These are phyloP conservation scores for Claviceps digitariae DNA, from an alignment of 2,329 filamentous ascomycete genomes.

Conservation along the genomic window DNA sequence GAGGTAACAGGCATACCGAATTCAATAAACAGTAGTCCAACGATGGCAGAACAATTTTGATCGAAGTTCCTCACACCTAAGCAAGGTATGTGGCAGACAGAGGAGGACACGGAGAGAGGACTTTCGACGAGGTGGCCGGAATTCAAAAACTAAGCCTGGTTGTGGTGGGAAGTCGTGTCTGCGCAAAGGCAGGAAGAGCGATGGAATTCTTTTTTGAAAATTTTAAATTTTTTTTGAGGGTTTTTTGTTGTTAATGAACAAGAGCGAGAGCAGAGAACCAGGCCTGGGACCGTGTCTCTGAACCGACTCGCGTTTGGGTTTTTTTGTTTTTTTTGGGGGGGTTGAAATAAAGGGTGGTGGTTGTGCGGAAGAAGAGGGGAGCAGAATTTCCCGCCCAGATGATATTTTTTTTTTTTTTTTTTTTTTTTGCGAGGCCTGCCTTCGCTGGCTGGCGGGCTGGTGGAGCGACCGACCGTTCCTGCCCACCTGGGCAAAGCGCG, in stretches of 20 bases:
- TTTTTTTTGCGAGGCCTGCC: slow-evolving; percentile 14
- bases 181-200: slow-evolving; percentile 14
- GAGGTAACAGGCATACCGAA: slow-evolving; percentile 1
- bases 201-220: slow-evolving; percentile 45
- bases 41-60: not conserved
- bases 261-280: slow-evolving; percentile 47
- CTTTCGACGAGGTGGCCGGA: slow-evolving; percentile 7
- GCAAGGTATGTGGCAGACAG: slow-evolving; percentile 3
- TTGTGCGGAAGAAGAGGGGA: slow-evolving; percentile 29
- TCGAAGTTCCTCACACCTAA: not conserved
- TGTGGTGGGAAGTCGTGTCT: slow-evolving; percentile 13
- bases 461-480: slow-evolving; percentile 12
- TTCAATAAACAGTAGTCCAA: slow-evolving; percentile 1
- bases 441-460: slow-evolving; percentile 1
- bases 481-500: not conserved
- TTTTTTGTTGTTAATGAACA: slow-evolving; percentile 37
- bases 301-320: slow-evolving; percentile 32
- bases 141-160: slow-evolving; percentile 7
- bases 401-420: slow-evolving; percentile 16
- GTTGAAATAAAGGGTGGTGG: slow-evolving; percentile 35
- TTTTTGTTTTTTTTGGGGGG: slow-evolving; percentile 15
- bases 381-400: slow-evolving; percentile 22
- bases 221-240: slow-evolving; percentile 48
- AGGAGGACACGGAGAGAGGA: not conserved
- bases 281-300: slow-evolving; percentile 46